These are phyloP conservation scores for Gracilaria caudata DNA, from an alignment of 23 red algal species.

Conservation along the genomic window DNA sequence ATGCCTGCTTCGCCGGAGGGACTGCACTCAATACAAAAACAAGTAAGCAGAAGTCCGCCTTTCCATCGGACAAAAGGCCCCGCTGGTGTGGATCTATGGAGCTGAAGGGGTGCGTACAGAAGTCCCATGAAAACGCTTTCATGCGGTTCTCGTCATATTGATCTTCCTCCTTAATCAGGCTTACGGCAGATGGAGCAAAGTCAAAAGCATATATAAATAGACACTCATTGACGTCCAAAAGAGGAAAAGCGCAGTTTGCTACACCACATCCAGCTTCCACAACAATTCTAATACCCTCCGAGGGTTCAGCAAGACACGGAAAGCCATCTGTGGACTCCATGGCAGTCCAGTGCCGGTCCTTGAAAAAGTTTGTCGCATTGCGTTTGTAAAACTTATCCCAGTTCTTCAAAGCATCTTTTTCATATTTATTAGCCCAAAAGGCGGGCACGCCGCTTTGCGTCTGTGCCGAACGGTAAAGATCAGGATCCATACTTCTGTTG, in stretches of 20 bases:
- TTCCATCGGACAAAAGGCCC: background rate
- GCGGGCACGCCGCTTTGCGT: conserved; percentile 42
- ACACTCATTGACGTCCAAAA: conserved; percentile 59
- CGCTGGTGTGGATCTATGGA: conserved; percentile 4
- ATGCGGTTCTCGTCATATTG: conserved; percentile 69
- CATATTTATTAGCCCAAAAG: conserved; percentile 62
- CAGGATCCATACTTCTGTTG: background rate
- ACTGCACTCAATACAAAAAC: conserved; percentile 82
- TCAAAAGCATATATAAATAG: conserved; percentile 81
- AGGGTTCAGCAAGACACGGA: conserved; percentile 38
- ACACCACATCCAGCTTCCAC: conserved; percentile 85
- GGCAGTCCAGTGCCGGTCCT: conserved; percentile 73
- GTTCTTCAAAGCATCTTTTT: conserved; percentile 62
- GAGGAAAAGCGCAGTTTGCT: conserved; percentile 78
- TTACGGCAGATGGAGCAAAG: conserved; percentile 73
- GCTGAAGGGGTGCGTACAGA: conserved; percentile 20
- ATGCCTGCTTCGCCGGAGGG: conserved; percentile 41
- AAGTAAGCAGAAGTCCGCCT: conserved; percentile 32
- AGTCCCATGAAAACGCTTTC: conserved; percentile 79
- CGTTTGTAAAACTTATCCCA: conserved; percentile 87
- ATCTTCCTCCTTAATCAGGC: conserved; percentile 19
- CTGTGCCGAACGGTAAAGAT: conserved; percentile 28
- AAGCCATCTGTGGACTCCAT: conserved; percentile 64
- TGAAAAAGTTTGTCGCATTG: conserved; percentile 71
- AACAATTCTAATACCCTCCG: conserved; percentile 5